Conservation (phyloP, 1,284 basidiomycete genomes). For the Flammula alnicola region DNA sequence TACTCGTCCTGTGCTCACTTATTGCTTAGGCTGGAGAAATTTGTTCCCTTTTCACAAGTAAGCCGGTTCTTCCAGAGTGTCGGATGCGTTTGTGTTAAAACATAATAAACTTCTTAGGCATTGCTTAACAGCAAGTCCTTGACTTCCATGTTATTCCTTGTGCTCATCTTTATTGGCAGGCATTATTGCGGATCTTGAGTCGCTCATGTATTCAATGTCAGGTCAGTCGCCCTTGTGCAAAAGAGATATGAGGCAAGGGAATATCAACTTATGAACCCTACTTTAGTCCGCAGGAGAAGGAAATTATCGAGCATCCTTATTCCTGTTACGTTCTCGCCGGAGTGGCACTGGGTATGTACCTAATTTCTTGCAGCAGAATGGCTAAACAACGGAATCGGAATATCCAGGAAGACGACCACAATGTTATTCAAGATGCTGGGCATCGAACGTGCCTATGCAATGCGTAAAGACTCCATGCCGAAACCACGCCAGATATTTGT, state of each 20-base stretch:
- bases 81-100: neutral
- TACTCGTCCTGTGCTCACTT: slow-evolving; percentile 6
- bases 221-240: slow-evolving; percentile 27
- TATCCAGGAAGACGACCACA: slow-evolving; percentile 70
- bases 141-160: slow-evolving; percentile 3
- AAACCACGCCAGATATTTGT: slow-evolving; percentile 74
- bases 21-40: slow-evolving; percentile 63
- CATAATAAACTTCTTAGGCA: slow-evolving; percentile 40
- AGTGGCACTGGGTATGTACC: slow-evolving; percentile 71
- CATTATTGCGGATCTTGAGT: slow-evolving; percentile 52
- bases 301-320: slow-evolving; percentile 63
- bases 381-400: slow-evolving; percentile 13
- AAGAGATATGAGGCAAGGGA: neutral
- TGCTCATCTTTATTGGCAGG: slow-evolving; percentile 19
- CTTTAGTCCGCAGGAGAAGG: slow-evolving; percentile 59
- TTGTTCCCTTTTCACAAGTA: slow-evolving; percentile 64
- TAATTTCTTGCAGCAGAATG: slow-evolving; percentile 1
- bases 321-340: slow-evolving; percentile 72
- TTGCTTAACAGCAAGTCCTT: slow-evolving; percentile 47
- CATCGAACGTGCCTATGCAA: slow-evolving; percentile 58
- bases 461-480: slow-evolving; percentile 34
- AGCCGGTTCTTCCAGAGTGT: slow-evolving; percentile 11
- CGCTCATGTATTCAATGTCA: slow-evolving; percentile 47
- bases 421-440: slow-evolving; percentile 79
- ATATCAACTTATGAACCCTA: neutral